These are phyloP conservation scores for Hyaloperonospora brassicae DNA, from an alignment of 352 stramenopile genomes.

Conservation along the genomic window DNA sequence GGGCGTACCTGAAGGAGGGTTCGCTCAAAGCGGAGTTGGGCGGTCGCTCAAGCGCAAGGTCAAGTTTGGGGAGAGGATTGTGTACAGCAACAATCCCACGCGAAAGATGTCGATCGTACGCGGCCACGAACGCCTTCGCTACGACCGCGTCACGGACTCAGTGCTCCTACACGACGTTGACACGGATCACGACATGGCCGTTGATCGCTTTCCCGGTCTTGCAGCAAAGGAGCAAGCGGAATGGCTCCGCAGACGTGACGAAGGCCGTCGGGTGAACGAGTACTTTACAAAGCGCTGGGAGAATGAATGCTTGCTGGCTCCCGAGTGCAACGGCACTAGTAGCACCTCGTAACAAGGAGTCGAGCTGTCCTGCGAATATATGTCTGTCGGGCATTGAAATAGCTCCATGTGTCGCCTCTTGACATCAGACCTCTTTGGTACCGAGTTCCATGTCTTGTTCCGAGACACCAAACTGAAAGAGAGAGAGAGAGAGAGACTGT, in stretches of 20 bases:
- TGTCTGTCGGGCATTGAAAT: too few relatives aligned
- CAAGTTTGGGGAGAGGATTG: conserved; percentile 18
- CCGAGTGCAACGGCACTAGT: too few relatives aligned
- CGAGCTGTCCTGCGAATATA: too few relatives aligned
- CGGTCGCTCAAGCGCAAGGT: conserved; percentile 44
- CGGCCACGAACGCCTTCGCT: conserved; percentile 38
- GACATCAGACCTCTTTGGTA: too few relatives aligned
- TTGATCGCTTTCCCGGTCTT: conserved; percentile 26
- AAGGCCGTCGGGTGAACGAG: conserved; percentile 30
- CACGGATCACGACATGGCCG: conserved; percentile 26
- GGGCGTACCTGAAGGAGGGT: conserved; percentile 39
- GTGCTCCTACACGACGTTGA: conserved; percentile 40
- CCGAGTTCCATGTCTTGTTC: too few relatives aligned
- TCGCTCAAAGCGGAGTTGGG: conserved; percentile 43
- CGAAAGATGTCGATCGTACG: conserved; percentile 42
- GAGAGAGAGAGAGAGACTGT: too few relatives aligned
- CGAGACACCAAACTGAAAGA: too few relatives aligned
- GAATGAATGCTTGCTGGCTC: conserved; percentile 6
- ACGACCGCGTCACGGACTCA: conserved; percentile 26
- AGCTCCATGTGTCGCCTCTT: too few relatives aligned
- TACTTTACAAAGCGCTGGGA: conserved; percentile 31
- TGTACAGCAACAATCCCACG: conserved; percentile 47
- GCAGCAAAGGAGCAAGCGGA: conserved; percentile 9
- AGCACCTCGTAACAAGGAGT: too few relatives aligned
- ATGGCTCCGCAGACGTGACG: conserved; percentile 15